Percentiles rank a stretch among this genome's conserved stretches.
Conservation (phyloP, 768 basidiomycete genomes). For the Macrocybe gigantea region DNA sequence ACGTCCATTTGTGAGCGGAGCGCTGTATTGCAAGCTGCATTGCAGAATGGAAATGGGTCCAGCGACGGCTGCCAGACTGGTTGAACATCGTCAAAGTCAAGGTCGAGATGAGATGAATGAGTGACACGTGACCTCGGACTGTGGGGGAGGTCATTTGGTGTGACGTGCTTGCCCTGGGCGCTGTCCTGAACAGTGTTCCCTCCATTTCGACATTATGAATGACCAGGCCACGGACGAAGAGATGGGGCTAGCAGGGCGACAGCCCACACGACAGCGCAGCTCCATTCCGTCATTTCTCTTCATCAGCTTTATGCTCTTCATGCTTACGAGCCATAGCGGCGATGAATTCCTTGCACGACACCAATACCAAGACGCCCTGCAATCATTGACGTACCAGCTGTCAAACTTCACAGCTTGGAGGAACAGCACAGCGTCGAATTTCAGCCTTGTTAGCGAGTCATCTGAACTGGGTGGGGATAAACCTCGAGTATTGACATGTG, state of each 20-base stretch:
- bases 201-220: slow-evolving; percentile 13
- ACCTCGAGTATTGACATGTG: neutral
- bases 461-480: neutral
- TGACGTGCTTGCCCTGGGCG: neutral
- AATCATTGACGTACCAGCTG: slow-evolving; percentile 49
- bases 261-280: slow-evolving; percentile 40
- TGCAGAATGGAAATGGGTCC: slow-evolving; percentile 52
- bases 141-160: no score
- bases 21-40: slow-evolving; percentile 50
- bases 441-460: slow-evolving; percentile 43
- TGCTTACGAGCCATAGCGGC: slow-evolving; percentile 71
- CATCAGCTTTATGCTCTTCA: slow-evolving; percentile 67
- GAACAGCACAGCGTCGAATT: slow-evolving; percentile 61
- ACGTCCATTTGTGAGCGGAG: slow-evolving; percentile 58
- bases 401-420: slow-evolving; percentile 77
- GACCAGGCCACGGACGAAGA: slow-evolving; percentile 31
- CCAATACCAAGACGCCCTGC: slow-evolving; percentile 62
- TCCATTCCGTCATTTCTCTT: slow-evolving; percentile 72
- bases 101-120: no score
- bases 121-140: no score
- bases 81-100: slow-evolving; percentile 27
- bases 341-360: slow-evolving; percentile 61
- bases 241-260: slow-evolving; percentile 24
- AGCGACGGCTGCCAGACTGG: slow-evolving; percentile 45
- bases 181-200: slow-evolving; percentile 7